A percentile compares a stretch with the other conserved stretches of the same genome.
Conservation (phyloP, 371 early-diverging fungal genomes). For the Mortierella sp. region DNA sequence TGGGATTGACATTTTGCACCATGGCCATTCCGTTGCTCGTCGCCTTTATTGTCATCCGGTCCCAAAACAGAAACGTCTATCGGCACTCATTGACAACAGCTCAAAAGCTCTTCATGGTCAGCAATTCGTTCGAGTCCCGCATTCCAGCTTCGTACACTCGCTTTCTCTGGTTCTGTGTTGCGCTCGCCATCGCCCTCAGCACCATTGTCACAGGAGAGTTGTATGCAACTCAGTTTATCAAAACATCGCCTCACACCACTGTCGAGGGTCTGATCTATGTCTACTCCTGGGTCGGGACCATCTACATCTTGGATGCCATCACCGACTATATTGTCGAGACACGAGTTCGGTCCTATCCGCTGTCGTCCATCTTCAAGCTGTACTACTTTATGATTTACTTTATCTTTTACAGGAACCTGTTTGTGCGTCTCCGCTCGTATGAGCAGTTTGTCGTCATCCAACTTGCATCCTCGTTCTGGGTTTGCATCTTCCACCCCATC, state of each 20-base stretch:
- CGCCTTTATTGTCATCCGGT: slow-evolving; percentile 71
- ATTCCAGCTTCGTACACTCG: slow-evolving; percentile 77
- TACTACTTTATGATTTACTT: slow-evolving; percentile 84
- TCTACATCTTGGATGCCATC: slow-evolving; percentile 70
- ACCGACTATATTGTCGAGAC: slow-evolving; percentile 73
- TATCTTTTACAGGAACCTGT: slow-evolving; percentile 81
- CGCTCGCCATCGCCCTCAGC: slow-evolving; percentile 67
- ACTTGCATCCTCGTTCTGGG: slow-evolving; percentile 76
- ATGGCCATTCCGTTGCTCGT: slow-evolving; percentile 73
- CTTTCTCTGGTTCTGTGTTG: slow-evolving; percentile 79
- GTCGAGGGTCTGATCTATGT: slow-evolving; percentile 74
- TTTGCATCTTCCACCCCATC: slow-evolving; percentile 77
- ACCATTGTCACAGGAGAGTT: slow-evolving; percentile 78
- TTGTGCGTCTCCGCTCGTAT: slow-evolving; percentile 73
- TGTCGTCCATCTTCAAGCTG: slow-evolving; percentile 73
- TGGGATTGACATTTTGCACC: slow-evolving; percentile 74
- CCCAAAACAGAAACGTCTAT: slow-evolving; percentile 60
- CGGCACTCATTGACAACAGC: slow-evolving; percentile 56
- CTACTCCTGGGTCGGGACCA: slow-evolving; percentile 77
- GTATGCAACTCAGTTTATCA: slow-evolving; percentile 70
- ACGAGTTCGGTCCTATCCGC: slow-evolving; percentile 73
- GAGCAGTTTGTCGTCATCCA: slow-evolving; percentile 75
- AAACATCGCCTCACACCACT: slow-evolving; percentile 63
- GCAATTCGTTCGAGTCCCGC: slow-evolving; percentile 60
- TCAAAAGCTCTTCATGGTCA: slow-evolving; percentile 58